phyloP scores from a whole-genome alignment of 768 basidiomycete genomes.

The Rhizopogon vinicolor region DNA sequence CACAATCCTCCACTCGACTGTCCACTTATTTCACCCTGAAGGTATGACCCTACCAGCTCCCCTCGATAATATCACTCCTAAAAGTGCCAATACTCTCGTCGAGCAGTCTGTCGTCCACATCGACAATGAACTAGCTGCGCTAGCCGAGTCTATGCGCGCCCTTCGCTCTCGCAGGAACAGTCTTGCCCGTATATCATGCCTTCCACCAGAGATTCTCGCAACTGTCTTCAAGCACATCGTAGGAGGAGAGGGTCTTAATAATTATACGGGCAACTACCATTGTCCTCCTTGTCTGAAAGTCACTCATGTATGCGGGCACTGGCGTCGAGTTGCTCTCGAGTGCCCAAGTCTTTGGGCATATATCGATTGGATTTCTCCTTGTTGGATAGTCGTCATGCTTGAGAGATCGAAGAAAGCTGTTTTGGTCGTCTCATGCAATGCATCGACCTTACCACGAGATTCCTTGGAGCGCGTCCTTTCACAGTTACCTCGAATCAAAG shows the following conservation, averaged over 20 bases:
- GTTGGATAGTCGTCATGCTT: slow-evolving; percentile 28
- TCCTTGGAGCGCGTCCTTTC: slow-evolving; percentile 16
- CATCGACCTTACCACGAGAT: too few relatives aligned
- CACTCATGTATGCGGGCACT: neutral
- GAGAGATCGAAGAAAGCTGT: slow-evolving; percentile 24
- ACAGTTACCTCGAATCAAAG: slow-evolving; percentile 29
- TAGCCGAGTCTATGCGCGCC: slow-evolving; percentile 7
- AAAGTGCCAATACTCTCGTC: neutral
- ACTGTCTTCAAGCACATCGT: slow-evolving; percentile 9
- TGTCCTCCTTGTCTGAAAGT: slow-evolving; percentile 10
- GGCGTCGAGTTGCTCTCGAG: too few relatives aligned
- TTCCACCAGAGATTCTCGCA: slow-evolving; percentile 19
- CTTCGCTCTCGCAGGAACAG: slow-evolving; percentile 14
- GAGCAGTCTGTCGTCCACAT: slow-evolving; percentile 6
- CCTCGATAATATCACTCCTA: too few relatives aligned
- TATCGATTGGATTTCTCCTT: slow-evolving; percentile 21
- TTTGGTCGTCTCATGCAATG: slow-evolving; percentile 17
- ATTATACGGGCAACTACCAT: slow-evolving; percentile 1
- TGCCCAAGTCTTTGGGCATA: too few relatives aligned
- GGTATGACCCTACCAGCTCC: too few relatives aligned
- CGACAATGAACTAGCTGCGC: slow-evolving; percentile 13
- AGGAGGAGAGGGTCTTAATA: too few relatives aligned
- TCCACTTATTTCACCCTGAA: too few relatives aligned
- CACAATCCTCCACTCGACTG: too few relatives aligned
- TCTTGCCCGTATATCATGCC: slow-evolving; percentile 12